Percentiles rank a stretch among this genome's conserved stretches.
Conservation (phyloP, 305 asterid species). For the Fraxinus sp. region DNA sequence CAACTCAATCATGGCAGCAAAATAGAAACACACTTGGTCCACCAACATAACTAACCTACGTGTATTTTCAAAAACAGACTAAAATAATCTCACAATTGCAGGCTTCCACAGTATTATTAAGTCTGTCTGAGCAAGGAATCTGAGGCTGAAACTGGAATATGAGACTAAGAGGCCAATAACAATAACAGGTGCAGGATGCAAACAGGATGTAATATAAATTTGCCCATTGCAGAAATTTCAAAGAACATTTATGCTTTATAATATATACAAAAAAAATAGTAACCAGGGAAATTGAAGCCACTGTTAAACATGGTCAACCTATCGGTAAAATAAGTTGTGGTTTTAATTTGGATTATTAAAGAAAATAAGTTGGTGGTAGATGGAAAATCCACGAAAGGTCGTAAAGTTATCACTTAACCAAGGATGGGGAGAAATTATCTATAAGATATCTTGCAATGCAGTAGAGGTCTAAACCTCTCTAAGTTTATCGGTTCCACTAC, state of each 20-base stretch:
- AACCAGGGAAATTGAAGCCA: neutral
- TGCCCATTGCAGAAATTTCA: neutral
- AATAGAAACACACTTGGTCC: neutral
- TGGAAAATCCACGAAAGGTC: neutral
- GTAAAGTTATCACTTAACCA: neutral
- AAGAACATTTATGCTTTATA: neutral
- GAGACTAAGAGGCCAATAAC: neutral
- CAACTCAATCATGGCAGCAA: neutral
- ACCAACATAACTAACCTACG: neutral
- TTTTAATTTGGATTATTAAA: neutral
- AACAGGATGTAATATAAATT: neutral
- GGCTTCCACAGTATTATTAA: neutral
- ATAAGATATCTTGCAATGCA: neutral
- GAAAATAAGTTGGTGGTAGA: neutral
- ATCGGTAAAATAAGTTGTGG: neutral
- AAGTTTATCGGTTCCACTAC: neutral
- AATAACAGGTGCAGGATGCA: neutral
- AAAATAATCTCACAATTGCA: neutral
- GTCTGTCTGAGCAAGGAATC: neutral
- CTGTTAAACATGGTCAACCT: neutral
- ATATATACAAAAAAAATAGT: neutral
- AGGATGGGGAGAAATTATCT: neutral
- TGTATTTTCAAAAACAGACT: neutral
- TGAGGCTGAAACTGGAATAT: neutral
- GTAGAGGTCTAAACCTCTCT: neutral